These are phyloP conservation scores for Gleditsia sinensis DNA, from an alignment of 306 rosid species.

Conservation along the genomic window DNA sequence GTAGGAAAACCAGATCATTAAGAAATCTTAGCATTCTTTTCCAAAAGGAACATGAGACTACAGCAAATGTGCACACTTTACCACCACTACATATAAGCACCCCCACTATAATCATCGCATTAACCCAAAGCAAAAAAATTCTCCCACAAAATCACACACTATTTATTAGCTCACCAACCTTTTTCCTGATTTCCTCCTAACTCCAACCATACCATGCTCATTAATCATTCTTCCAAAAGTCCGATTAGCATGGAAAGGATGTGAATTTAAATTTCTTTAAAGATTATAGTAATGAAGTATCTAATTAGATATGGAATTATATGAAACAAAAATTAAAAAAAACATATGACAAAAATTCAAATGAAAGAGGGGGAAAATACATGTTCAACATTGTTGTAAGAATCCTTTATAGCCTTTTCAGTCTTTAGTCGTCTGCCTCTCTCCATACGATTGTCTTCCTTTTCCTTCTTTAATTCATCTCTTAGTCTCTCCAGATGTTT, in stretches of 20 bases:
- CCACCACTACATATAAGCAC: too few relatives aligned
- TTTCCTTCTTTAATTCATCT: constrained; percentile 74
- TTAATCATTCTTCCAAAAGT: neutral
- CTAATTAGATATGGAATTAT: neutral
- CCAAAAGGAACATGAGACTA: too few relatives aligned
- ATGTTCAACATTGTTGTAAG: constrained; percentile 67
- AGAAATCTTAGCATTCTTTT: too few relatives aligned
- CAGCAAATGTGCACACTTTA: too few relatives aligned
- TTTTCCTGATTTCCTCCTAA: too few relatives aligned
- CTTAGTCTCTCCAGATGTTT: constrained; percentile 61
- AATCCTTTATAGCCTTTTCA: constrained; percentile 76
- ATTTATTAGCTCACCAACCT: neutral
- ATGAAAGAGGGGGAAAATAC: constrained; percentile 32
- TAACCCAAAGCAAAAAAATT: too few relatives aligned
- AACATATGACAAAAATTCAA: neutral
- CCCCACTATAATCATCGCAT: too few relatives aligned
- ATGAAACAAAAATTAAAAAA: neutral
- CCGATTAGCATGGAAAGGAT: too few relatives aligned
- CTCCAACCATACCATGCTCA: neutral
- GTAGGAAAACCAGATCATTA: too few relatives aligned
- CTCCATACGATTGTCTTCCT: constrained; percentile 60
- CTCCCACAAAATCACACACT: neutral
- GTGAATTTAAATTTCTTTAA: too few relatives aligned
- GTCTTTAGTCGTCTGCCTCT: constrained; percentile 59
- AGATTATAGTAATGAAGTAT: too few relatives aligned